phyloP scores from a whole-genome alignment of 352 stramenopile species.

The Phytopythium chamaehyphon region DNA sequence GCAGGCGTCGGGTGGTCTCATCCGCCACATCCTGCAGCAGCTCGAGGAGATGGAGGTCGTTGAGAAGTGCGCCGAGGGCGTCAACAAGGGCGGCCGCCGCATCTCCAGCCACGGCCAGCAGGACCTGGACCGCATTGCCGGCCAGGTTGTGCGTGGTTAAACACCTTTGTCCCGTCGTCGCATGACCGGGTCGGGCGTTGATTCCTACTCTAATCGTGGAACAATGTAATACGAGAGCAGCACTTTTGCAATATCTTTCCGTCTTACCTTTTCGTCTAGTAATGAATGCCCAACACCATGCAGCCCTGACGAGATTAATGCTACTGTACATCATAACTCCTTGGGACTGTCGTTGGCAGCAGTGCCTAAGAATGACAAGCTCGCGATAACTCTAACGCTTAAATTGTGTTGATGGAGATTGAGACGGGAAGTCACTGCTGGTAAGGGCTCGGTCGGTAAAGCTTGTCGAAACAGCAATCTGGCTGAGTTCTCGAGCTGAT shows the following conservation, averaged over 20 bases:
- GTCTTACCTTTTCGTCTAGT: background rate
- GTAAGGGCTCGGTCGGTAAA: too few relatives aligned
- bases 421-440: too few relatives aligned
- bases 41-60: constrained; percentile 98
- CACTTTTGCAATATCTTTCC: constrained; percentile 8
- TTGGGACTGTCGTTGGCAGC: too few relatives aligned
- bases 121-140: constrained; percentile 98
- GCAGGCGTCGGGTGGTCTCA: constrained; percentile 94
- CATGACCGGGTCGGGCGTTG: background rate
- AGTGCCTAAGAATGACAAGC: too few relatives aligned
- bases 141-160: constrained; percentile 90
- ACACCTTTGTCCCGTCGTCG: background rate
- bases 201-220: constrained; percentile 2
- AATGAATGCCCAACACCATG: too few relatives aligned
- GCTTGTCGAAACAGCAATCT: too few relatives aligned
- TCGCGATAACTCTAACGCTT: too few relatives aligned
- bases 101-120: constrained; percentile 98
- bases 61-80: constrained; percentile 90
- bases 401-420: too few relatives aligned
- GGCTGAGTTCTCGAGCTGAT: too few relatives aligned
- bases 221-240: constrained; percentile 6
- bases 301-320: too few relatives aligned
- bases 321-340: too few relatives aligned
- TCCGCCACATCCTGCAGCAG: constrained; percentile 97
- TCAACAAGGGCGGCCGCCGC: constrained; percentile 92